Evolutionary conservation across 2,329 filamentous ascomycete species (phyloP).

Genomic region (Lachnellula occidentalis): DNA sequence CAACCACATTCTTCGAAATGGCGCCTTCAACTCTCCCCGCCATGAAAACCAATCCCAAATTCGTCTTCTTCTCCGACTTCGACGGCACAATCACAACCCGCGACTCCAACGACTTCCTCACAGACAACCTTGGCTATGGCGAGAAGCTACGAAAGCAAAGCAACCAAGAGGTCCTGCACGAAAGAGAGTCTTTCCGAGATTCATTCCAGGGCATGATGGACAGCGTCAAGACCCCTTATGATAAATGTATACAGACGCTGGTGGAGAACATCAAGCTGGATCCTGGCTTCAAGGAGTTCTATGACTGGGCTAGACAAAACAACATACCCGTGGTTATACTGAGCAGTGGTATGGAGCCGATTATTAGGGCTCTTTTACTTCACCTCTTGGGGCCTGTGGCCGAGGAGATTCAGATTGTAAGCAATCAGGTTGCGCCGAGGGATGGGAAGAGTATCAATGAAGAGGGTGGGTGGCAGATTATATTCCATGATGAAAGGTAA

Average conservation of each 20-base stretch:
- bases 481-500: constrained; percentile 80
- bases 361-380: constrained; percentile 78
- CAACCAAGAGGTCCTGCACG: constrained; percentile 72
- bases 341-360: constrained; percentile 85
- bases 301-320: constrained; percentile 71
- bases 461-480: constrained; percentile 79
- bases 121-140: constrained; percentile 88
- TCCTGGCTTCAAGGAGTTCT: constrained; percentile 82
- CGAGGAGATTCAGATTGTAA: constrained; percentile 79
- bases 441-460: constrained; percentile 71
- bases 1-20: constrained; percentile 16
- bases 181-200: constrained; percentile 70
- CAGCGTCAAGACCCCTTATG: constrained; percentile 72
- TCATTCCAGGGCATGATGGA: constrained; percentile 90
- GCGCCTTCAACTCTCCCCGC: constrained; percentile 44
- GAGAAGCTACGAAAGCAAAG: constrained; percentile 60
- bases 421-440: constrained; percentile 68
- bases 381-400: constrained; percentile 72
- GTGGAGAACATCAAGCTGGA: constrained; percentile 82
- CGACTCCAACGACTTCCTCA: constrained; percentile 67
- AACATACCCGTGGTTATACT: constrained; percentile 91
- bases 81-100: constrained; percentile 86
- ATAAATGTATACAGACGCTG: constrained; percentile 74
- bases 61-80: constrained; percentile 99
- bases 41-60: constrained; percentile 66